Conservation (phyloP, 176 grass and related monocot genomes). For the Raddia distichophylla region DNA sequence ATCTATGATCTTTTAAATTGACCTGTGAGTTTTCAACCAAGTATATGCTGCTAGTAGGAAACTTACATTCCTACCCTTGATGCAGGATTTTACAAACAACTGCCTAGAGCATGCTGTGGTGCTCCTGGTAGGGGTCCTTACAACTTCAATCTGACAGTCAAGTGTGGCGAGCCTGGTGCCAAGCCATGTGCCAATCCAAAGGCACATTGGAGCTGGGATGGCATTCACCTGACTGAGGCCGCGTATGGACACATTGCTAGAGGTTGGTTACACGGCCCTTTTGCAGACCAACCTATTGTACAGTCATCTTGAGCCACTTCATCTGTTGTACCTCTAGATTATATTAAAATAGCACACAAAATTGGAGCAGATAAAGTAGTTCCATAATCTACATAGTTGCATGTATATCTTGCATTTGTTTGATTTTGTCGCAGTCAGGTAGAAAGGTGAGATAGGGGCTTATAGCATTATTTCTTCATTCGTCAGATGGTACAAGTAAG, state of each 20-base stretch:
- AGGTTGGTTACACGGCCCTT: slow-evolving; percentile 80
- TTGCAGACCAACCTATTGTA: slow-evolving; percentile 57
- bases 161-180: slow-evolving; percentile 71
- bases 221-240: slow-evolving; percentile 80
- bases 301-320: slow-evolving; percentile 44
- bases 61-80: slow-evolving; percentile 22
- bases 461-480: slow-evolving; percentile 43
- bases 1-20: neutral
- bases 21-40: neutral
- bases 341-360: slow-evolving; percentile 32
- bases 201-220: slow-evolving; percentile 92
- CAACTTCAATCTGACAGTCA: slow-evolving; percentile 86
- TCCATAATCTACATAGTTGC: slow-evolving; percentile 28
- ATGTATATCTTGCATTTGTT: slow-evolving; percentile 44
- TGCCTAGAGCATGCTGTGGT: slow-evolving; percentile 76
- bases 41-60: neutral
- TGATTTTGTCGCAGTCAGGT: neutral
- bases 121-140: slow-evolving; percentile 56
- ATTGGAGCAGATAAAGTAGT: slow-evolving; percentile 32
- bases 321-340: slow-evolving; percentile 28
- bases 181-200: slow-evolving; percentile 53
- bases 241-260: slow-evolving; percentile 75
- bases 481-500: slow-evolving; percentile 43
- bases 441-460: slow-evolving; percentile 34
- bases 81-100: slow-evolving; percentile 69